A percentile compares a stretch with the other conserved stretches of the same genome.
Evolutionary conservation across 768 basidiomycete species (phyloP).

Genomic region (Mycena epipterygia): DNA sequence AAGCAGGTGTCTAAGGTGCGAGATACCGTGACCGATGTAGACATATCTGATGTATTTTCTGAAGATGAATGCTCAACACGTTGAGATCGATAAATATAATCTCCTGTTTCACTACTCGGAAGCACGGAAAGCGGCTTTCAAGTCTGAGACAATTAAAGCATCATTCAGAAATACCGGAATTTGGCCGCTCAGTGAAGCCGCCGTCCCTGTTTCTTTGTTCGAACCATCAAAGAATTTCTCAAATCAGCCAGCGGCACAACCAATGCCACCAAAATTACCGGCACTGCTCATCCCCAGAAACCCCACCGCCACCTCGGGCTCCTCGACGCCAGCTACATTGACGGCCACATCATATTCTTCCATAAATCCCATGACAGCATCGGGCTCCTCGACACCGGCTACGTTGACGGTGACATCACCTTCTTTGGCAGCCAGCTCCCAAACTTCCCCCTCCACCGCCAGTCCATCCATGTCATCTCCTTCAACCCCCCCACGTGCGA

Average conservation of each 20-base stretch:
- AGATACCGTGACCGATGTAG: neutral
- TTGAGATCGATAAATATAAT: slow-evolving; percentile 34
- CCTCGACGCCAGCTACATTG: neutral
- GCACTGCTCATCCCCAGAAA: slow-evolving; percentile 1
- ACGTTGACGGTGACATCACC: too few species aligned
- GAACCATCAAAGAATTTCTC: slow-evolving; percentile 12
- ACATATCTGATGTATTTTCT: neutral
- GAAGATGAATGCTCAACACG: neutral
- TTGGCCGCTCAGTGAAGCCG: neutral
- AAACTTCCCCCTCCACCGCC: neutral
- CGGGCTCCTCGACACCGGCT: too few species aligned
- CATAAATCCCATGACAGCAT: neutral
- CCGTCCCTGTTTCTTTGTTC: neutral
- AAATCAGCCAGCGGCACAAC: slow-evolving; percentile 19
- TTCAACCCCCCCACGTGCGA: neutral
- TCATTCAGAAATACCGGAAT: neutral
- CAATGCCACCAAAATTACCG: slow-evolving; percentile 12
- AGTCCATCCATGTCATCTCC: neutral
- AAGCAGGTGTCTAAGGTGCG: slow-evolving; percentile 2
- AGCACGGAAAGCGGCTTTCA: slow-evolving; percentile 28
- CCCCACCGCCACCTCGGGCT: neutral
- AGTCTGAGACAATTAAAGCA: slow-evolving; percentile 24
- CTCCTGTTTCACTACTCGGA: slow-evolving; percentile 28
- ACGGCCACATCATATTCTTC: neutral
- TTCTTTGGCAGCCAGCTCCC: neutral